These are phyloP conservation scores for Ballota nigra DNA, from an alignment of 257 asterid genomes.

Conservation along the genomic window DNA sequence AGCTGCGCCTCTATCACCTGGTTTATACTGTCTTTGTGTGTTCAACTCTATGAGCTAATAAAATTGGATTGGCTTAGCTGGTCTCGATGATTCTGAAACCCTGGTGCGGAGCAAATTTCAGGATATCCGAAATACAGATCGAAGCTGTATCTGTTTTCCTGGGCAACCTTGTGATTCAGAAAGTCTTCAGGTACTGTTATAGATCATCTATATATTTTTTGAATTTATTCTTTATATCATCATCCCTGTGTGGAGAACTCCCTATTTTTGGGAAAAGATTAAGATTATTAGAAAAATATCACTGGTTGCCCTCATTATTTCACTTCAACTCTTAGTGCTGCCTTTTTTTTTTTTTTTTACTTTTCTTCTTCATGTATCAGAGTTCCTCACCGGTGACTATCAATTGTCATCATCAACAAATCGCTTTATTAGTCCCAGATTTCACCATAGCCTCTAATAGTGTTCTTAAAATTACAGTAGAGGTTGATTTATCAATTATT, in stretches of 20 bases:
- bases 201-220: slow-evolving; percentile 1
- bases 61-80: slow-evolving; percentile 50
- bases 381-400: background rate
- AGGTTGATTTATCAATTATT: background rate
- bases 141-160: slow-evolving; percentile 50
- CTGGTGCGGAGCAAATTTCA: slow-evolving; percentile 74
- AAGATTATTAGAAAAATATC: background rate
- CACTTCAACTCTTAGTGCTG: background rate
- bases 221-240: background rate
- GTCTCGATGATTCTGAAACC: slow-evolving; percentile 76
- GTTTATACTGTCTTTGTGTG: slow-evolving; percentile 23
- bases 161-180: slow-evolving; percentile 88
- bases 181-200: slow-evolving; percentile 79
- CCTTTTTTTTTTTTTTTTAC: background rate
- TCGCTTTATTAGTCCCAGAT: no score
- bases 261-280: background rate
- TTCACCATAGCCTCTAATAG: no score
- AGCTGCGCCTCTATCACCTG: slow-evolving; percentile 14
- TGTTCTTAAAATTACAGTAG: no score
- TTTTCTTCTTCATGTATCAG: background rate
- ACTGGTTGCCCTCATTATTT: background rate
- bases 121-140: slow-evolving; percentile 69
- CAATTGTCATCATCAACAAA: no score
- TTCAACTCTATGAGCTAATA: slow-evolving; percentile 21
- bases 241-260: background rate